Percentiles rank a stretch among this genome's conserved stretches.
Conservation (phyloP, 306 rosid genomes). For the Gynostemma pentaphyllum region DNA sequence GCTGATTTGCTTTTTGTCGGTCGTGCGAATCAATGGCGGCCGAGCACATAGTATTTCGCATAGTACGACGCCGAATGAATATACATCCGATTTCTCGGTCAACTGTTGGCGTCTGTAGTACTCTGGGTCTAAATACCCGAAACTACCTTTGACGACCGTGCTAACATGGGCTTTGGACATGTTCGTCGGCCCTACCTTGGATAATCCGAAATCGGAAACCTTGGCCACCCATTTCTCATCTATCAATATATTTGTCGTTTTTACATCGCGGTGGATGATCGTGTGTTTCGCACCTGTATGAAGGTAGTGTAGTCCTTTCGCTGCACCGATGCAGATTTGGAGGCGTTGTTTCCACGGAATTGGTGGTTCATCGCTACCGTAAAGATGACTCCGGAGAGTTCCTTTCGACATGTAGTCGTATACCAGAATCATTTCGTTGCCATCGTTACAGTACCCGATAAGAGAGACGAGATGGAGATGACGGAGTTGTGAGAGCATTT, state of each 20-base stretch:
- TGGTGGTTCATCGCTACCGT: constrained; percentile 4
- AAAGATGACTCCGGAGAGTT: constrained; percentile 12
- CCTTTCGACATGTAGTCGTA: constrained; percentile 27
- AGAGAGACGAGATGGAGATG: too few relatives aligned
- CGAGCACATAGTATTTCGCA: constrained; percentile 37
- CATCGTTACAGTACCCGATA: too few relatives aligned
- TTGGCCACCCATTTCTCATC: constrained; percentile 35
- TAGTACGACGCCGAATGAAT: constrained; percentile 47
- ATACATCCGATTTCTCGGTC: constrained; percentile 43
- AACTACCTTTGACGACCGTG: constrained; percentile 20
- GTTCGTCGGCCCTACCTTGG: constrained; percentile 11
- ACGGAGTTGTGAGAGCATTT: too few relatives aligned
- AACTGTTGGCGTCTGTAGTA: constrained; percentile 15
- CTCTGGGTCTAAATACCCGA: constrained; percentile 24
- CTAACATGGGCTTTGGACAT: constrained; percentile 15
- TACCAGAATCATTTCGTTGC: constrained; percentile 26
- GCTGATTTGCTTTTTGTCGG: constrained; percentile 19
- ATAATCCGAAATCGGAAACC: constrained; percentile 38
- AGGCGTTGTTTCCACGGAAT: constrained; percentile 27
- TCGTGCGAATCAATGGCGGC: constrained; percentile 8
- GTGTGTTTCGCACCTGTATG: constrained; percentile 16
- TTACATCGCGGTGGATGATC: constrained; percentile 44
- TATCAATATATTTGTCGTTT: constrained; percentile 23
- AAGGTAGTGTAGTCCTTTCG: constrained; percentile 22
- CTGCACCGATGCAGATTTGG: constrained; percentile 16